Evolutionary conservation across 768 basidiomycete genomes (phyloP).

Genomic region (Mycena olivaceomarginata): DNA sequence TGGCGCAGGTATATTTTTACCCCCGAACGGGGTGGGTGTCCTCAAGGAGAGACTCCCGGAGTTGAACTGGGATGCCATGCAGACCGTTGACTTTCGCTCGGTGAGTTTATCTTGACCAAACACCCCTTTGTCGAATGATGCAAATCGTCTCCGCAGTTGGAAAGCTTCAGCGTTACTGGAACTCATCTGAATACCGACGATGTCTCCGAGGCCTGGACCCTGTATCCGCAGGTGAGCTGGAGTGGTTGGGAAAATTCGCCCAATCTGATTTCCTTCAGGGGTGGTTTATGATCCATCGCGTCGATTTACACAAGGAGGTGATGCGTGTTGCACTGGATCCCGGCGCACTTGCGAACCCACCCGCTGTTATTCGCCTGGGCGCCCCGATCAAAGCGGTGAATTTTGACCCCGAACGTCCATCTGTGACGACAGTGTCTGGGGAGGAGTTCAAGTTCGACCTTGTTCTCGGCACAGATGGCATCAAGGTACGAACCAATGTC

Average conservation of each 20-base stretch:
- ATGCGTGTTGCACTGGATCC: constrained; percentile 34
- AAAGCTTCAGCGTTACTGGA: neutral
- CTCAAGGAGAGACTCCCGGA: constrained; percentile 18
- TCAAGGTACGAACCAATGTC: constrained; percentile 13
- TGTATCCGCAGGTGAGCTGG: neutral
- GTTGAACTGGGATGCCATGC: constrained; percentile 6
- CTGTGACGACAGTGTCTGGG: neutral
- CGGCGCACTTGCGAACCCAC: neutral
- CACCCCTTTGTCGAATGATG: neutral
- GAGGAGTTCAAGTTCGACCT: constrained; percentile 27
- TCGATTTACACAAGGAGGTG: constrained; percentile 36
- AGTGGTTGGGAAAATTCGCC: neutral
- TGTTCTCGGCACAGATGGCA: constrained; percentile 31
- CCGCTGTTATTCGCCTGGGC: constrained; percentile 21
- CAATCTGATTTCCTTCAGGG: constrained; percentile 18
- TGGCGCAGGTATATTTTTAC: constrained; percentile 32
- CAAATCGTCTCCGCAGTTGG: neutral
- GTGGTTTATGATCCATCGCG: constrained; percentile 37
- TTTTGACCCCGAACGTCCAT: neutral
- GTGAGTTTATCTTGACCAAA: neutral
- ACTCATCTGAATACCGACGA: neutral
- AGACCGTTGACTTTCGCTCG: constrained; percentile 11
- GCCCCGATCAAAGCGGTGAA: neutral
- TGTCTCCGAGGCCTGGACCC: constrained; percentile 4
- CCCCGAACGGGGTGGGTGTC: constrained; percentile 23